These are phyloP conservation scores for Magnolia officinalis DNA, from an alignment of 164 flowering plant genomes.

Conservation along the genomic window DNA sequence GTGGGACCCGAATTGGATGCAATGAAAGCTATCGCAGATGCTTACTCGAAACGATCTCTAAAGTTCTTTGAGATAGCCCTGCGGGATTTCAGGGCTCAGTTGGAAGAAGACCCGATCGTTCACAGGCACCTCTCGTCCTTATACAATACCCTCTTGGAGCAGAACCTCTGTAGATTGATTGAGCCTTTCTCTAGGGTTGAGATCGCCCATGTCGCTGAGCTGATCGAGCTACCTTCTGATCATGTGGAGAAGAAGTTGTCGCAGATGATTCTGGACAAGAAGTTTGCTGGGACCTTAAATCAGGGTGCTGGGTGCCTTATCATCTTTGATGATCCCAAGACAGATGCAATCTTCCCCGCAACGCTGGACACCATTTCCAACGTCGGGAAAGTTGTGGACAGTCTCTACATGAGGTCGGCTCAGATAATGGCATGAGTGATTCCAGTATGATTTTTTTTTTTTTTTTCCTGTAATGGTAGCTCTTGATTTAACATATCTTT, in stretches of 20 bases:
- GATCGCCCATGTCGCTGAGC: slow-evolving; percentile 49
- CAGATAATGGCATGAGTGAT: slow-evolving; percentile 25
- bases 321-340: slow-evolving; percentile 55
- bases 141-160: slow-evolving; percentile 59
- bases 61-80: slow-evolving; percentile 46
- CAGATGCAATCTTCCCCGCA: slow-evolving; percentile 54
- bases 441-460: background rate
- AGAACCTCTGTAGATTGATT: slow-evolving; percentile 58
- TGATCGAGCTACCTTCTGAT: slow-evolving; percentile 51
- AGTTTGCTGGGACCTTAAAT: slow-evolving; percentile 50
- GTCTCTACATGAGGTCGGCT: slow-evolving; percentile 40
- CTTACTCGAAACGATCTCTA: slow-evolving; percentile 47
- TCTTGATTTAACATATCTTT: too few species aligned
- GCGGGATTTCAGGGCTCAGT: slow-evolving; percentile 23
- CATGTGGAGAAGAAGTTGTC: slow-evolving; percentile 53
- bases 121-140: slow-evolving; percentile 31
- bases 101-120: slow-evolving; percentile 31
- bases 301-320: slow-evolving; percentile 66
- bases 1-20: slow-evolving; percentile 28
- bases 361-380: slow-evolving; percentile 35
- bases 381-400: slow-evolving; percentile 35
- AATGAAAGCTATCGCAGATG: slow-evolving; percentile 29
- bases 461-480: too few species aligned
- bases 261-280: slow-evolving; percentile 31
- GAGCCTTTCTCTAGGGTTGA: slow-evolving; percentile 67